Conservation (phyloP, 371 early-diverging fungal species). For the Saksenaea vasiformis region DNA sequence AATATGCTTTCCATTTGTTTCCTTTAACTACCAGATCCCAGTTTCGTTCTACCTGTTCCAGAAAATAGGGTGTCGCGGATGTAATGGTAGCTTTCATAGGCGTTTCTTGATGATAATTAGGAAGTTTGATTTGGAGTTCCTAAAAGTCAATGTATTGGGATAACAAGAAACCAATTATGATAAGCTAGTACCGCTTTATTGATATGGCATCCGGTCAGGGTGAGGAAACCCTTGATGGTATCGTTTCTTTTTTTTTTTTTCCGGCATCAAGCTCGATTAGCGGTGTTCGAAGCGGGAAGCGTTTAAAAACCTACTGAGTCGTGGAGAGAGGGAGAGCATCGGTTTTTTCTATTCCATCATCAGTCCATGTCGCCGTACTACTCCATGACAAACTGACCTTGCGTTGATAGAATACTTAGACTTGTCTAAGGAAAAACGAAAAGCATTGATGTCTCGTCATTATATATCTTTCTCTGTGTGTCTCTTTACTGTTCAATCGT, state of each 20-base stretch:
- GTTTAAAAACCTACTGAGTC: slow-evolving; percentile 24
- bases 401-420: slow-evolving; percentile 25
- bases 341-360: slow-evolving; percentile 22
- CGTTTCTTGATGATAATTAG: slow-evolving; percentile 36
- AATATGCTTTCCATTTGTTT: too few relatives aligned
- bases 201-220: slow-evolving; percentile 32
- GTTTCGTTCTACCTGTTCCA: slow-evolving; percentile 36
- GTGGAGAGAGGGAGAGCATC: slow-evolving; percentile 41
- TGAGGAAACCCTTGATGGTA: slow-evolving; percentile 42
- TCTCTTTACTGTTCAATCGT: background rate
- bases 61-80: slow-evolving; percentile 31
- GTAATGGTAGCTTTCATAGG: slow-evolving; percentile 32
- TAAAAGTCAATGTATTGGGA: slow-evolving; percentile 8
- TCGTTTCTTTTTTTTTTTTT: slow-evolving; percentile 35
- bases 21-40: slow-evolving; percentile 13
- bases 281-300: slow-evolving; percentile 1
- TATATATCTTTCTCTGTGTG: background rate
- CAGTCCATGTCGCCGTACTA: background rate
- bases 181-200: slow-evolving; percentile 39
- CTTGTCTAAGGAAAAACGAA: slow-evolving; percentile 18
- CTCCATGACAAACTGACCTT: slow-evolving; percentile 14
- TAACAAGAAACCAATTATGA: background rate
- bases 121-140: slow-evolving; percentile 41
- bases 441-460: background rate
- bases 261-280: background rate